These are phyloP conservation scores for Xylariaceae sp. DNA, from an alignment of 2,329 filamentous ascomycete species.

Conservation along the genomic window DNA sequence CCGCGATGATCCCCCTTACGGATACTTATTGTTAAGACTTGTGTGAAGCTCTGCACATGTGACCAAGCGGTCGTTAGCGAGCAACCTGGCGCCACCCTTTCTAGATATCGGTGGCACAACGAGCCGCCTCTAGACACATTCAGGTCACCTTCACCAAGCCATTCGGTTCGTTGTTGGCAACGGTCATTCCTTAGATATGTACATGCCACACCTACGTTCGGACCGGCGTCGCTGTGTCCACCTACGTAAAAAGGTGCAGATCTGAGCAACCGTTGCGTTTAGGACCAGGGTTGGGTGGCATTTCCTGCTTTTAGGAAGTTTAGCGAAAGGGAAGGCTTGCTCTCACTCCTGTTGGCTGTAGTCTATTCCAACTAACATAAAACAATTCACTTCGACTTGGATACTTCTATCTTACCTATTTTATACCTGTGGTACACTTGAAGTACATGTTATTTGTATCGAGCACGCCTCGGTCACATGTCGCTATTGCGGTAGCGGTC, in stretches of 20 bases:
- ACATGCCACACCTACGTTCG: background rate
- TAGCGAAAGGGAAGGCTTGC: background rate
- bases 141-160: too few species aligned
- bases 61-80: too few species aligned
- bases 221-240: background rate
- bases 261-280: too few species aligned
- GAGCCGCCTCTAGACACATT: background rate
- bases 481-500: background rate
- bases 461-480: background rate
- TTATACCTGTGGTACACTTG: background rate
- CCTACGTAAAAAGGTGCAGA: background rate
- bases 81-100: too few species aligned
- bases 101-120: too few species aligned
- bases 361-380: background rate
- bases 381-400: background rate
- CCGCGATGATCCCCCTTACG: too few species aligned
- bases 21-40: too few species aligned
- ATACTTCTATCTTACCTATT: background rate
- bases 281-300: background rate
- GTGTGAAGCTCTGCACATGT: too few species aligned
- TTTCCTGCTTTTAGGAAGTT: background rate
- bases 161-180: background rate
- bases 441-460: background rate
- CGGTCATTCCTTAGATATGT: background rate
- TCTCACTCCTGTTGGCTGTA: background rate